Evolutionary conservation across 148 eudicot genomes (phyloP), one percentile per base, ranked within the genome.

Genomic region (Camellia granthamiana): DNA sequence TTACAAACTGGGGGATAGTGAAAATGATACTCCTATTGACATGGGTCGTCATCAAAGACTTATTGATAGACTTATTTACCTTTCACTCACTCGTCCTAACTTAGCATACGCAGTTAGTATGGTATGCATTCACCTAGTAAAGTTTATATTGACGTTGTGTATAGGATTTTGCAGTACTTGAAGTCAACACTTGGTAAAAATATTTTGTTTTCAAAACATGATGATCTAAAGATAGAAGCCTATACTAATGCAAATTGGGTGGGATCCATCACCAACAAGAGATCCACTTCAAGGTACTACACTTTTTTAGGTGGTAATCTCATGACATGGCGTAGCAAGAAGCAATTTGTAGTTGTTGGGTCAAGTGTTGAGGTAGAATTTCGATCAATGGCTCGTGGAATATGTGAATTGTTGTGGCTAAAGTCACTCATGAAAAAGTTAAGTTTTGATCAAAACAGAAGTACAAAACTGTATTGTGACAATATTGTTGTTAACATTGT

Each of bases 101-200:
- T 38, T 76, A 47, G 64, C 47, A 44, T 78, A 67, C 54, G 62
- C 15, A 3, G 81, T 67, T 1, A 55, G 81, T 68, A 19, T 49
- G 10, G 63, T 78, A 61, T 72, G 60, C 23, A 54, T 52, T 18
- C 12, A 6, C 76, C 60, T 10, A 72, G 2, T 4, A 7, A 72
- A 19, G 47, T 0, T 9, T 59, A 77, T 19, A 6, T 49, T 10
- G 59, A 55, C 1, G 59, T 13, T 8, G 59, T 12, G 59, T 55
- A 55, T 9, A 55, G 11, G 59, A 55, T 55, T 12, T 13, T 55
- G 12, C 0, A 12, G 11, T 55, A 55, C 11, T 13, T 55, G 11
- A 55, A 55, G 59, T 10, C 12, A 6, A 7, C 59, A 7, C 59
- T 13, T 0, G 12, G 59, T 3, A 8, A 12, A 8, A 13, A 9